These are phyloP conservation scores for Trichocomaceae sp. DNA, from an alignment of 2,329 filamentous ascomycete genomes.

Conservation along the genomic window DNA sequence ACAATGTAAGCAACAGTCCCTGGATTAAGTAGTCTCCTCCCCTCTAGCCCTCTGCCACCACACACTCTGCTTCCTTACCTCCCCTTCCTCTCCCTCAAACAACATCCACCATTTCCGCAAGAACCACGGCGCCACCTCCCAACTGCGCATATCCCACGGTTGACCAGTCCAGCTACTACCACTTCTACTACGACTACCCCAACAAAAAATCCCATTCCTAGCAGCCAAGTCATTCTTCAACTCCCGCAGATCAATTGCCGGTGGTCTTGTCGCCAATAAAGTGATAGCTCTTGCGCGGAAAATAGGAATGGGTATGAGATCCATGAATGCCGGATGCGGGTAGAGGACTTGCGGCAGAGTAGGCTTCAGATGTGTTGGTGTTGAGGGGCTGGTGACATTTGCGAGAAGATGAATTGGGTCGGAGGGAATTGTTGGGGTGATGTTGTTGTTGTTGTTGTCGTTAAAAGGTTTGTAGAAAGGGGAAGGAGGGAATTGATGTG, in stretches of 20 bases:
- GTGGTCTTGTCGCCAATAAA: slow-evolving; percentile 24
- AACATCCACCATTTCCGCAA: slow-evolving; percentile 23
- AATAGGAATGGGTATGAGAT: slow-evolving; percentile 31
- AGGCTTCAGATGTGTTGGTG: slow-evolving; percentile 31
- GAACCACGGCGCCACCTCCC: slow-evolving; percentile 28
- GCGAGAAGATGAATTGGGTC: slow-evolving; percentile 18
- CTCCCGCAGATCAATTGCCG: slow-evolving; percentile 28
- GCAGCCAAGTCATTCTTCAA: slow-evolving; percentile 34
- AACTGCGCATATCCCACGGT: slow-evolving; percentile 32
- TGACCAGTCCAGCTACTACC: slow-evolving; percentile 14
- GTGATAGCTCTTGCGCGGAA: slow-evolving; percentile 30
- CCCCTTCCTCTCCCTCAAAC: slow-evolving; percentile 4
- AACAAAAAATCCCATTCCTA: slow-evolving; percentile 24
- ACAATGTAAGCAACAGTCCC: too few species aligned
- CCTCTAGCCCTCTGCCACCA: slow-evolving; percentile 8
- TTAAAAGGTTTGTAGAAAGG: slow-evolving; percentile 35
- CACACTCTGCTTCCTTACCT: slow-evolving; percentile 4
- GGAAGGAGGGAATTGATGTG: slow-evolving; percentile 23
- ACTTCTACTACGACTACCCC: neutral
- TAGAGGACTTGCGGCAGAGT: slow-evolving; percentile 34
- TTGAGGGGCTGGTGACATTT: slow-evolving; percentile 14
- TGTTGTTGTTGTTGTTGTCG: neutral
- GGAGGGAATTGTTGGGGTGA: neutral
- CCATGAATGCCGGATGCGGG: slow-evolving; percentile 33
- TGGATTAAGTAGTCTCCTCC: neutral